phyloP scores from a whole-genome alignment of 1,139 yeast genomes.

The Geotrichum klebahnii region DNA sequence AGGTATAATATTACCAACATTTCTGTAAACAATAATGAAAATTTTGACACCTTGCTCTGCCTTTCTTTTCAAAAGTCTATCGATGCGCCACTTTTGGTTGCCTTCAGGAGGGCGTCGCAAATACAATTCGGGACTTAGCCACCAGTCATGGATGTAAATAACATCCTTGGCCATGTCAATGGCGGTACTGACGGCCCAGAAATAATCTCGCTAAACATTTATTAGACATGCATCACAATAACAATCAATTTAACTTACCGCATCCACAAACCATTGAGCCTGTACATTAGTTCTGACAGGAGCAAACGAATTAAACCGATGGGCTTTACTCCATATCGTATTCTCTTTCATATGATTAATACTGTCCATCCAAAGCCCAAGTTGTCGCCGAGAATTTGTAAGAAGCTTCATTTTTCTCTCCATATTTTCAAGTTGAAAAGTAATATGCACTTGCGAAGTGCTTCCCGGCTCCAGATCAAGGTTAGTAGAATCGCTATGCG shows the following conservation, averaged over 20 bases:
- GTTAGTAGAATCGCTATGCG: conserved; percentile 23
- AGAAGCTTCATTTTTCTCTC: conserved; percentile 75
- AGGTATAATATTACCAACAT: conserved; percentile 88
- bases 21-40: conserved; percentile 88
- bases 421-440: conserved; percentile 69
- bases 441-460: conserved; percentile 31
- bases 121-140: conserved; percentile 92
- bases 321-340: conserved; percentile 65
- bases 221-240: too few species aligned
- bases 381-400: conserved; percentile 67
- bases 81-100: conserved; percentile 90
- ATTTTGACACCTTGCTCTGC: conserved; percentile 95
- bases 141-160: conserved; percentile 96
- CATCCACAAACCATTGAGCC: conserved; percentile 98
- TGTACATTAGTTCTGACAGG: conserved; percentile 80
- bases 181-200: conserved; percentile 94
- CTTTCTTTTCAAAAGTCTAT: conserved; percentile 77
- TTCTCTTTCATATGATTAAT: conserved; percentile 63
- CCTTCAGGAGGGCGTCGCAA: conserved; percentile 92
- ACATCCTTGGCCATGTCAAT: conserved; percentile 91
- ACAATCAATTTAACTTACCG: too few species aligned
- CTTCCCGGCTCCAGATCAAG: conserved; percentile 14
- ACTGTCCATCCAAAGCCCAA: conserved; percentile 73
- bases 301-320: conserved; percentile 87
- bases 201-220: conserved; percentile 57